phyloP scores from a whole-genome alignment of 805 yeast genomes.

The Komagataella phaffii region DNA sequence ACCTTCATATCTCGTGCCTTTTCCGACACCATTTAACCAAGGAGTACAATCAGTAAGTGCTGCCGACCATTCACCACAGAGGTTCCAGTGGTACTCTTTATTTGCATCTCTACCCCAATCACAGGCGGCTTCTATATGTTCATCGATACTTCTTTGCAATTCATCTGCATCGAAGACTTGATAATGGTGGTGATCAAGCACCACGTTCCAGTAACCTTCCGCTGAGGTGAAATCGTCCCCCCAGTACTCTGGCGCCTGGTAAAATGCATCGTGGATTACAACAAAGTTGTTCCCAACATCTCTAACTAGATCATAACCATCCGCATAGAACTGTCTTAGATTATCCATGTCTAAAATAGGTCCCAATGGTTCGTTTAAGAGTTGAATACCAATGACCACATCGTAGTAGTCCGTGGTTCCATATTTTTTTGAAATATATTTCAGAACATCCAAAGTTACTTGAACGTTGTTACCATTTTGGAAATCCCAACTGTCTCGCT shows the following conservation, averaged over 20 bases:
- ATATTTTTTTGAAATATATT: constrained; percentile 36
- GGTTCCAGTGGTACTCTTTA: constrained; percentile 29
- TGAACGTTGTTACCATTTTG: constrained; percentile 26
- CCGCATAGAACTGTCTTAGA: constrained; percentile 23
- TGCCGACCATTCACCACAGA: constrained; percentile 62
- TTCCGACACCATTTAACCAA: constrained; percentile 58
- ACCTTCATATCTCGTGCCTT: constrained; percentile 52
- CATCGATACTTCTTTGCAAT: constrained; percentile 40
- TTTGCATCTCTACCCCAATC: constrained; percentile 27
- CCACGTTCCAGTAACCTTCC: constrained; percentile 44
- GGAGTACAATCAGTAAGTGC: constrained; percentile 59
- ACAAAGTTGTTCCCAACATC: constrained; percentile 25
- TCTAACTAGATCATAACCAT: constrained; percentile 31
- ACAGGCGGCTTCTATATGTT: constrained; percentile 46
- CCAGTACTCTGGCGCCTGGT: constrained; percentile 38
- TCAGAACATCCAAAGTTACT: constrained; percentile 35
- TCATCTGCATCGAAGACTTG: constrained; percentile 70
- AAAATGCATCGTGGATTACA: constrained; percentile 56
- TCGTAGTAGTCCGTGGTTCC: constrained; percentile 34
- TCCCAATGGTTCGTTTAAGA: constrained; percentile 63
- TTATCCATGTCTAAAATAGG: constrained; percentile 29
- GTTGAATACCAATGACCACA: constrained; percentile 56
- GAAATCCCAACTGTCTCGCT: constrained; percentile 37
- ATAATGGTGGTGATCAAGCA: constrained; percentile 83
- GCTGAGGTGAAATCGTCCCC: constrained; percentile 23